phyloP scores from a whole-genome alignment of 306 rosid genomes.

The apple (Malus domestica) region DNA sequence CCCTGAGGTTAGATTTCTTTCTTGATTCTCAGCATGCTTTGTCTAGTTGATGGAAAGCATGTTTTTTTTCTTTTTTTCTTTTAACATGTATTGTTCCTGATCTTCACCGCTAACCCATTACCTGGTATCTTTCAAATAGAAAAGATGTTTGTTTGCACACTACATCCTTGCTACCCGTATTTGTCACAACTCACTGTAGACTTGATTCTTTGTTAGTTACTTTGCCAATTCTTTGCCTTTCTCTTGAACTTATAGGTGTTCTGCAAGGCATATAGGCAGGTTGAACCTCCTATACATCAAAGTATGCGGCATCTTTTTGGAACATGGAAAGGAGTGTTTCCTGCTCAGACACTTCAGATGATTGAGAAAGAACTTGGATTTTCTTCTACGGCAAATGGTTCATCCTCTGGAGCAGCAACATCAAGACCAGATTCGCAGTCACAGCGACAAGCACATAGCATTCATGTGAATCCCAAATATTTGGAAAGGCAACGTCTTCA shows the following conservation, averaged over 20 bases:
- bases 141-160: conserved; percentile 4
- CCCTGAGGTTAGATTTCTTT: conserved; percentile 75
- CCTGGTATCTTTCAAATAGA: conserved; percentile 12
- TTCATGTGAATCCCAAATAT: conserved; percentile 93
- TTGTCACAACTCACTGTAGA: not conserved
- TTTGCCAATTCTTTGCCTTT: conserved; percentile 10
- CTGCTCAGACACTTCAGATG: conserved; percentile 64
- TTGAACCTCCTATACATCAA: conserved; percentile 55
- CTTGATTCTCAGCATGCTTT: not conserved
- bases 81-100: not conserved
- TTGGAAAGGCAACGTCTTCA: conserved; percentile 85
- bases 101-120: conserved; percentile 9
- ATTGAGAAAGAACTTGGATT: conserved; percentile 86
- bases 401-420: conserved; percentile 41
- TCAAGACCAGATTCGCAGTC: conserved; percentile 68
- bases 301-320: conserved; percentile 96
- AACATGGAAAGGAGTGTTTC: conserved; percentile 91
- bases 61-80: not conserved
- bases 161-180: conserved; percentile 2
- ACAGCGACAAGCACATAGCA: conserved; percentile 67
- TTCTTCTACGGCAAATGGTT: conserved; percentile 41
- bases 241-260: conserved; percentile 58
- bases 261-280: conserved; percentile 82
- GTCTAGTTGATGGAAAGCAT: not conserved
- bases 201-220: conserved; percentile 25